Evolutionary conservation across 2,329 filamentous ascomycete species (phyloP).

Genomic region (Chaetomium olivaceum): DNA sequence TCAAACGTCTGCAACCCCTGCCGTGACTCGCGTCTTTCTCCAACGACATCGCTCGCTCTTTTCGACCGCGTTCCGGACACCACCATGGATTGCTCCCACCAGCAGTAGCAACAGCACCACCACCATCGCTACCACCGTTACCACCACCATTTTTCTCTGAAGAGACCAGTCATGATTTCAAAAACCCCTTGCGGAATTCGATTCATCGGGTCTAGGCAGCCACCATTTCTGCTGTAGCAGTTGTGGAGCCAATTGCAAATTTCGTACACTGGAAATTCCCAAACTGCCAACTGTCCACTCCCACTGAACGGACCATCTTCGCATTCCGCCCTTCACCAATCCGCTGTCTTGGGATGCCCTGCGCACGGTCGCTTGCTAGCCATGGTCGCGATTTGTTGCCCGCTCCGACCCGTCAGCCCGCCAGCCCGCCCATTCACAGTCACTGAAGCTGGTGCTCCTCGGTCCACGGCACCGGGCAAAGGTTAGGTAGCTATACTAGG

Average conservation of each 20-base stretch:
- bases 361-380: conserved; percentile 18
- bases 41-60: conserved; percentile 36
- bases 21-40: conserved; percentile 37
- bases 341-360: conserved; percentile 3
- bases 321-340: conserved; percentile 8
- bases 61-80: conserved; percentile 25
- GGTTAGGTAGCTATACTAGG: neutral
- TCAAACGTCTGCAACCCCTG: conserved; percentile 43
- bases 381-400: conserved; percentile 7
- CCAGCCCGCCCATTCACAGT: conserved; percentile 28
- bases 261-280: neutral
- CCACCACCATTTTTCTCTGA: neutral
- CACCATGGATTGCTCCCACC: neutral
- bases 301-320: neutral
- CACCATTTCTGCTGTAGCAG: neutral
- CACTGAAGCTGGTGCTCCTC: conserved; percentile 19
- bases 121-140: conserved; percentile 9
- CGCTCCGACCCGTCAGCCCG: conserved; percentile 18
- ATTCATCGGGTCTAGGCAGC: neutral
- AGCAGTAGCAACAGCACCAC: too few species aligned
- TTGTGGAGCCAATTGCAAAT: neutral
- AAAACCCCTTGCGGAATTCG: neutral
- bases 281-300: conserved; percentile 1
- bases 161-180: neutral
- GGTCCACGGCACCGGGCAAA: neutral